Conservation (phyloP, 202 grass and related monocot species). For the Brachypodium distachyon region DNA sequence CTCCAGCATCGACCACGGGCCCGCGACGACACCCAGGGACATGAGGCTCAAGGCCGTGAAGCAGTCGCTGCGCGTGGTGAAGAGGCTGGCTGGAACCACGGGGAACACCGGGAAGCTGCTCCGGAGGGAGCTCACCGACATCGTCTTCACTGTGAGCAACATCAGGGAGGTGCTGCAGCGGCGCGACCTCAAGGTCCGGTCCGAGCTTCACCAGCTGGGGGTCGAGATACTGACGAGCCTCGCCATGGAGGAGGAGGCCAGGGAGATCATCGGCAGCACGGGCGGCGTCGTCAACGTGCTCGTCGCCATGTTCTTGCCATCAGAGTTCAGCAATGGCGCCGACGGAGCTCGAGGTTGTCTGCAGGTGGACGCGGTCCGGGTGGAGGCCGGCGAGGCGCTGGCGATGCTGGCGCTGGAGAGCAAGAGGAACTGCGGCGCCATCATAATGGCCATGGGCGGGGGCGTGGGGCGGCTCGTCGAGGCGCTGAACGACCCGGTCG, state of each 20-base stretch:
- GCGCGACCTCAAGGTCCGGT: not conserved
- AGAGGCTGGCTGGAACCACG: slow-evolving; percentile 29
- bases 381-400: slow-evolving; percentile 59
- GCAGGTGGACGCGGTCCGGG: slow-evolving; percentile 3
- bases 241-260: slow-evolving; percentile 47
- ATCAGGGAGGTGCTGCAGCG: slow-evolving; percentile 48
- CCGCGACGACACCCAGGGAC: not conserved
- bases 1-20: slow-evolving; percentile 8
- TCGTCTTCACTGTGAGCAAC: slow-evolving; percentile 47
- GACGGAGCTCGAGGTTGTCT: not conserved
- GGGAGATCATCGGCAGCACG: slow-evolving; percentile 47
- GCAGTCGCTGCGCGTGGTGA: slow-evolving; percentile 49
- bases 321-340: not conserved
- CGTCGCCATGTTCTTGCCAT: slow-evolving; percentile 29
- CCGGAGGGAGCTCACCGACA: slow-evolving; percentile 34
- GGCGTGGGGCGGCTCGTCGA: slow-evolving; percentile 16
- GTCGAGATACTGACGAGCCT: slow-evolving; percentile 50
- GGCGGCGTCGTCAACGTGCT: slow-evolving; percentile 35
- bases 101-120: slow-evolving; percentile 38
- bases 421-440: slow-evolving; percentile 35
- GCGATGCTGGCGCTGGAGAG: slow-evolving; percentile 53
- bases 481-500: slow-evolving; percentile 11
- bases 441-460: slow-evolving; percentile 11
- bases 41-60: slow-evolving; percentile 30
- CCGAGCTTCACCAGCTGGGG: slow-evolving; percentile 36